phyloP scores from a whole-genome alignment of 148 eudicot species.

The Pouteria glomerata region DNA sequence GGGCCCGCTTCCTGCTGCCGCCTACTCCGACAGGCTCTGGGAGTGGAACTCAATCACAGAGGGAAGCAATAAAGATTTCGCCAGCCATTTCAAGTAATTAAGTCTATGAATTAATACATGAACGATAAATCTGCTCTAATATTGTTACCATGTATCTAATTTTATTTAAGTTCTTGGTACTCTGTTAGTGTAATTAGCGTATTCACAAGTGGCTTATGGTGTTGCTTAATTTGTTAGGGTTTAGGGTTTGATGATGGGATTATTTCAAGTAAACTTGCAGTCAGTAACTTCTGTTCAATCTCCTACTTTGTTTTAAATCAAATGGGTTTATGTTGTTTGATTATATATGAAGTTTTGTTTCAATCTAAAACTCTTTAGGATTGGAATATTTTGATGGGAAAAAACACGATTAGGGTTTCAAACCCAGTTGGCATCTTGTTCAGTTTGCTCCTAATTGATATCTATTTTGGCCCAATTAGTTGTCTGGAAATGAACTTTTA shows the following conservation, averaged over 20 bases:
- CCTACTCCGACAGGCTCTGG: conserved; percentile 52
- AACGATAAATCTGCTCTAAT: too few relatives aligned
- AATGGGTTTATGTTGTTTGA: not conserved
- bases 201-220: not conserved
- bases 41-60: conserved; percentile 58
- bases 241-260: conserved; percentile 8
- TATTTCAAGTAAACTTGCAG: not conserved
- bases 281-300: not conserved
- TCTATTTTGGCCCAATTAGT: not conserved
- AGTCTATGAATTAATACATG: not conserved
- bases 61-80: conserved; percentile 49
- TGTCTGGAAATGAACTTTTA: not conserved
- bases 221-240: not conserved
- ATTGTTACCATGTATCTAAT: too few relatives aligned
- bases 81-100: conserved; percentile 61
- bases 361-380: not conserved
- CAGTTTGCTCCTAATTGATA: not conserved
- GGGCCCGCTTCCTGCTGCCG: conserved; percentile 16
- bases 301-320: not conserved
- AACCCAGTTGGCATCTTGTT: not conserved
- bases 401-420: not conserved
- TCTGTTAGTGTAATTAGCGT: not conserved
- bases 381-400: not conserved
- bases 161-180: not conserved
- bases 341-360: not conserved